These are phyloP conservation scores for Tilletia caries DNA, from an alignment of 1,284 basidiomycete genomes.

Conservation along the genomic window DNA sequence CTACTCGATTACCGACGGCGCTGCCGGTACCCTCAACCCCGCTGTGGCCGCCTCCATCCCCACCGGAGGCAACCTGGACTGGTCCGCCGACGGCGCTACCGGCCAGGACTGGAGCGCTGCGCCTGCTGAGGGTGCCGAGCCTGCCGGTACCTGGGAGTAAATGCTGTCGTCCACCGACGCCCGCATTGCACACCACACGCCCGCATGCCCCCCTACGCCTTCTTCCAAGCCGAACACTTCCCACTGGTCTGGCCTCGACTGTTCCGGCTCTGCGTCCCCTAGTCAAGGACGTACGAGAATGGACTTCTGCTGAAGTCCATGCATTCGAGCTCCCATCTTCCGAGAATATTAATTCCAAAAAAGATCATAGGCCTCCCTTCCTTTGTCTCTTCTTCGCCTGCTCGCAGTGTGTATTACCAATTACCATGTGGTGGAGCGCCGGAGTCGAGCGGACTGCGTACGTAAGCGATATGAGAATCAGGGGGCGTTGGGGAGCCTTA, in stretches of 20 bases:
- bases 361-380: no score
- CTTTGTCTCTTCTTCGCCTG: no score
- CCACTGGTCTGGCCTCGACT: conserved; percentile 10
- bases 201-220: background rate
- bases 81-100: conserved; percentile 62
- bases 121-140: conserved; percentile 11
- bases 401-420: no score
- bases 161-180: background rate
- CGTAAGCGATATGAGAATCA: no score
- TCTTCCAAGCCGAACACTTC: background rate
- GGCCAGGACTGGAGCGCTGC: conserved; percentile 55
- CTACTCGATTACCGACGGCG: conserved; percentile 64
- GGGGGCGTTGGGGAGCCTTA: no score
- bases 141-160: conserved; percentile 11
- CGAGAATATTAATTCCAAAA: background rate
- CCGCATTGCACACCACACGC: background rate
- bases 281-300: conserved; percentile 15
- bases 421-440: no score
- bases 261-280: conserved; percentile 15
- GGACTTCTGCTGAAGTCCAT: background rate
- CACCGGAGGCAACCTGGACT: conserved; percentile 65
- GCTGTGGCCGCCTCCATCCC: conserved; percentile 39
- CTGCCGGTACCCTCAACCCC: conserved; percentile 69
- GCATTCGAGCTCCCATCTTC: conserved; percentile 15
- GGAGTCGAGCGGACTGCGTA: no score